Conservation (phyloP, 192 early-diverging fungal genomes). For the Backusella circina region DNA sequence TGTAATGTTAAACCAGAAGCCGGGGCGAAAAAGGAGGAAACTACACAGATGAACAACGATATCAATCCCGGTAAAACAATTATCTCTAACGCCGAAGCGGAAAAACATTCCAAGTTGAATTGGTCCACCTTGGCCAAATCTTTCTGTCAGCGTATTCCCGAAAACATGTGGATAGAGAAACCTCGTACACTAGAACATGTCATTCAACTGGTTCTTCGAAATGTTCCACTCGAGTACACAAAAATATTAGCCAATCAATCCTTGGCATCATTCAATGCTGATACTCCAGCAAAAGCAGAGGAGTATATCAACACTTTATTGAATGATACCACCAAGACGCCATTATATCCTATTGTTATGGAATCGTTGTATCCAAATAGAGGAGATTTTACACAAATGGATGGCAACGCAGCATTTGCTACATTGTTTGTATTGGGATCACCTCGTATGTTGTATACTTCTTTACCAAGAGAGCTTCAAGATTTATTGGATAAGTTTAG, state of each 20-base stretch:
- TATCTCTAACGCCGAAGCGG: background rate
- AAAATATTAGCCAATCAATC: conserved; percentile 40
- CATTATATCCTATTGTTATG: conserved; percentile 42
- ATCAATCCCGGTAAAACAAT: background rate
- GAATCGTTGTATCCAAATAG: conserved; percentile 24
- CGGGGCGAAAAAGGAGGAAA: background rate
- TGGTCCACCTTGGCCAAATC: conserved; percentile 51
- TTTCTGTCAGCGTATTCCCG: conserved; percentile 52
- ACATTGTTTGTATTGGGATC: conserved; percentile 60
- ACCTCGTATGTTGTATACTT: conserved; percentile 51
- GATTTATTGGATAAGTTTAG: conserved; percentile 37
- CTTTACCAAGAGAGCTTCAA: conserved; percentile 43
- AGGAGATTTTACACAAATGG: conserved; percentile 14
- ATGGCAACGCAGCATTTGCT: conserved; percentile 44
- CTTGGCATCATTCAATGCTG: conserved; percentile 9
- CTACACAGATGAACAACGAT: background rate
- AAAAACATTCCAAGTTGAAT: conserved; percentile 31
- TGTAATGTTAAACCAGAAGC: conserved; percentile 28
- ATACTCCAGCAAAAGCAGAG: conserved; percentile 30
- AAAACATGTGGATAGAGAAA: conserved; percentile 48
- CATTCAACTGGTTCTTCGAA: conserved; percentile 43
- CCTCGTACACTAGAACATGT: conserved; percentile 45
- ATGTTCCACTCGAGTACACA: conserved; percentile 41
- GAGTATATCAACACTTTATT: conserved; percentile 36
- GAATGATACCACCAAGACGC: conserved; percentile 36